phyloP scores from a whole-genome alignment of 495 filamentous ascomycete species.

The Delitschia confertaspora region DNA sequence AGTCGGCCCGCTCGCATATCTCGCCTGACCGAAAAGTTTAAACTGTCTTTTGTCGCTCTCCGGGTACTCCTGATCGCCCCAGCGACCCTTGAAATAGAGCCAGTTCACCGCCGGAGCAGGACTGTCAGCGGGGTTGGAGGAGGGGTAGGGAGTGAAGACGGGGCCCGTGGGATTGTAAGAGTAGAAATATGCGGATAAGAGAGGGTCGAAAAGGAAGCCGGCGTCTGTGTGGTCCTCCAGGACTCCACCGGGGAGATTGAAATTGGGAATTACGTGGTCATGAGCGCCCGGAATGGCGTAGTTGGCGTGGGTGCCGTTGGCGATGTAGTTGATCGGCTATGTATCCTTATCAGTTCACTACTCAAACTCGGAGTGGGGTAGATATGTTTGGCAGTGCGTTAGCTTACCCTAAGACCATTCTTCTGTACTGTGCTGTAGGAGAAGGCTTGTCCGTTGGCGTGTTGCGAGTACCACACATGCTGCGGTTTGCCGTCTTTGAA shows the following conservation, averaged over 20 bases:
- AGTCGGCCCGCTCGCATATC: constrained; percentile 22
- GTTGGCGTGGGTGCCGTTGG: constrained; percentile 50
- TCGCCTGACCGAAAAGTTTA: constrained; percentile 15
- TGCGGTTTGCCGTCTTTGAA: constrained; percentile 50
- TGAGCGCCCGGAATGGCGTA: constrained; percentile 44
- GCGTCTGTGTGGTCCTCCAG: constrained; percentile 20
- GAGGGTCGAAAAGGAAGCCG: constrained; percentile 45
- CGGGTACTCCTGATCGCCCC: constrained; percentile 51
- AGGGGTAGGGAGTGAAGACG: constrained; percentile 39
- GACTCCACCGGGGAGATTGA: constrained; percentile 22
- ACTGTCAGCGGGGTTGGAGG: constrained; percentile 1
- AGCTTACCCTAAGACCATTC: constrained; percentile 5
- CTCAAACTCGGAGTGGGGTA: not conserved
- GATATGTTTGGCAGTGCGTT: not conserved
- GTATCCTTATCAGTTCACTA: too few relatives aligned
- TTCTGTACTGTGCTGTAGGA: constrained; percentile 47
- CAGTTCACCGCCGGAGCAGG: constrained; percentile 40
- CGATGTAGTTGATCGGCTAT: constrained; percentile 47
- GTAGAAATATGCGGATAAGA: constrained; percentile 44
- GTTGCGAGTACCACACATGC: constrained; percentile 56
- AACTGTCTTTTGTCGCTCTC: constrained; percentile 31
- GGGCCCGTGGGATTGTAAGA: constrained; percentile 36
- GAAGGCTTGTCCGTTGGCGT: constrained; percentile 54
- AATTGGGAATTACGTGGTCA: constrained; percentile 29
- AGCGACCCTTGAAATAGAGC: constrained; percentile 46